Conservation (phyloP, 441 rosid species). For the Iberis amara region DNA sequence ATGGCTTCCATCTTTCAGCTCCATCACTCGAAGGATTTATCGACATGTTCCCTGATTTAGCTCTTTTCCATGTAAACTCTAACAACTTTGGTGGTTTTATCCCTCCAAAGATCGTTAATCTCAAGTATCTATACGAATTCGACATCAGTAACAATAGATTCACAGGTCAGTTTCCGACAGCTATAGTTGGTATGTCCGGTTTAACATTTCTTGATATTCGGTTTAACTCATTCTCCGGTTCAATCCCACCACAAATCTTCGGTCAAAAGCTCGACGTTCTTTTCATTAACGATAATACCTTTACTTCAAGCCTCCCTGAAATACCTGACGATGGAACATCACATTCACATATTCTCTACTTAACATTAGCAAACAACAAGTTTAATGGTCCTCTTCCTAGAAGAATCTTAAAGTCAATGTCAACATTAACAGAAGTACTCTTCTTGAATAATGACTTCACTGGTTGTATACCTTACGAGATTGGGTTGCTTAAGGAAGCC, state of each 20-base stretch:
- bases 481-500: slow-evolving; percentile 55
- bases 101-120: slow-evolving; percentile 51
- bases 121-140: slow-evolving; percentile 68
- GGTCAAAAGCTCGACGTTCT: slow-evolving; percentile 54
- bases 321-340: slow-evolving; percentile 34
- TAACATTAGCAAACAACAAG: slow-evolving; percentile 72
- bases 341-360: slow-evolving; percentile 42
- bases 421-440: slow-evolving; percentile 52
- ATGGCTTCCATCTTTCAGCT: slow-evolving; percentile 69
- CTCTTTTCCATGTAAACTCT: slow-evolving; percentile 84
- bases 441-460: slow-evolving; percentile 59
- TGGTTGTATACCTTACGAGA: slow-evolving; percentile 70
- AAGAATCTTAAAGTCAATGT: slow-evolving; percentile 49
- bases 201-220: slow-evolving; percentile 66
- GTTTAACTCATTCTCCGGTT: slow-evolving; percentile 60
- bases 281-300: slow-evolving; percentile 64
- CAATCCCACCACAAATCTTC: slow-evolving; percentile 69
- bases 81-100: slow-evolving; percentile 59
- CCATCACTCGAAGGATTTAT: slow-evolving; percentile 68
- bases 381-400: slow-evolving; percentile 65
- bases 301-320: slow-evolving; percentile 49
- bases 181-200: slow-evolving; percentile 50
- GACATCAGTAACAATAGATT: slow-evolving; percentile 76
- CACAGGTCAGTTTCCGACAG: slow-evolving; percentile 70
- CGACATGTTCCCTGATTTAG: slow-evolving; percentile 65